Conservation (phyloP, 768 basidiomycete species). For the Auriscalpium orientale region DNA sequence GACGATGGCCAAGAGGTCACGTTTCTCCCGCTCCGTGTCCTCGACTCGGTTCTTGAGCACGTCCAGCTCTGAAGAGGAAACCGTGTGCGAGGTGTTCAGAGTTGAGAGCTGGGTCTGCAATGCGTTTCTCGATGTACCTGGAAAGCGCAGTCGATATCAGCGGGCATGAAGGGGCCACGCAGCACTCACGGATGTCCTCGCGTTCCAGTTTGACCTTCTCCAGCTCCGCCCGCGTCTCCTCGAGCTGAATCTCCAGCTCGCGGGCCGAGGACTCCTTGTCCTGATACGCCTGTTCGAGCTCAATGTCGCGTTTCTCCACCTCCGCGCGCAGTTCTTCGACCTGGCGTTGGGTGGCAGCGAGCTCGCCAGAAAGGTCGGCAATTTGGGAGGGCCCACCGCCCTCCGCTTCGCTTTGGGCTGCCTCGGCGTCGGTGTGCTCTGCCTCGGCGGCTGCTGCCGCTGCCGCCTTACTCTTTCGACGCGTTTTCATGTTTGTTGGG, state of each 20-base stretch:
- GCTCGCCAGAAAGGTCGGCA: constrained; percentile 45
- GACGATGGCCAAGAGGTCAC: constrained; percentile 77
- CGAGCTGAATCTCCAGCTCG: constrained; percentile 48
- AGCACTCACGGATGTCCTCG: constrained; percentile 52
- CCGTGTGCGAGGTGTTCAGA: constrained; percentile 50
- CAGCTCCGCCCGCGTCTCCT: constrained; percentile 49
- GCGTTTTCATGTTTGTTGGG: constrained; percentile 44
- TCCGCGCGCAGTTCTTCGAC: constrained; percentile 67
- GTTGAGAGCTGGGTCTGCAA: constrained; percentile 50
- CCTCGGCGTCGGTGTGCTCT: constrained; percentile 19
- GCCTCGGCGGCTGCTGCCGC: constrained; percentile 30
- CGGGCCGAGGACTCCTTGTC: constrained; percentile 59
- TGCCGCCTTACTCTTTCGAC: constrained; percentile 53
- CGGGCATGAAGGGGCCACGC: constrained; percentile 2
- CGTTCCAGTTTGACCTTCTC: constrained; percentile 50
- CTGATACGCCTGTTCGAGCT: constrained; percentile 78
- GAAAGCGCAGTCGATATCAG: constrained; percentile 18
- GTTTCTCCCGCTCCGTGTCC: constrained; percentile 83
- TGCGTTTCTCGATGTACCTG: constrained; percentile 38
- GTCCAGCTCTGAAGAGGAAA: constrained; percentile 57
- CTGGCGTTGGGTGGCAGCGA: constrained; percentile 51
- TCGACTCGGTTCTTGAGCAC: constrained; percentile 53
- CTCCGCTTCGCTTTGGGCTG: constrained; percentile 26
- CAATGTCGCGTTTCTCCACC: constrained; percentile 65
- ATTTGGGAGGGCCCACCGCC: constrained; percentile 34